phyloP scores from a whole-genome alignment of 768 basidiomycete species.

The Pisolithus sp. region DNA sequence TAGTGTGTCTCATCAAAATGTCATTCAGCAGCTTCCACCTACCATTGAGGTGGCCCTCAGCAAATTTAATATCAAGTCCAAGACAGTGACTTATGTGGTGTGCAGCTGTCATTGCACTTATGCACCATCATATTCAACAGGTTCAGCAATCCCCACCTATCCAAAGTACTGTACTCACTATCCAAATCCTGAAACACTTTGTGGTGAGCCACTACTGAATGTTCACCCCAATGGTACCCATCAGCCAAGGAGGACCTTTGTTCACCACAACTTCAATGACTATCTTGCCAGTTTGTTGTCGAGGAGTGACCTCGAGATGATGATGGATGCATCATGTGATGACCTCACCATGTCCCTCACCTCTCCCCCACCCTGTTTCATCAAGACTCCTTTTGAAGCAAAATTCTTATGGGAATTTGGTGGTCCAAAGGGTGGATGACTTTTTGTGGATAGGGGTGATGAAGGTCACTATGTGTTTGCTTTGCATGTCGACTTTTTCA shows the following conservation, averaged over 20 bases:
- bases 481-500: too few relatives aligned
- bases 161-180: too few relatives aligned
- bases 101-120: too few relatives aligned
- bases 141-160: too few relatives aligned
- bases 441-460: constrained; percentile 1
- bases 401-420: constrained; percentile 13
- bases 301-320: not conserved
- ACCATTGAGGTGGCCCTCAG: not conserved
- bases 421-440: not conserved
- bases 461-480: too few relatives aligned
- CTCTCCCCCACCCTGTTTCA: not conserved
- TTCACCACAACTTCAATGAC: constrained; percentile 4
- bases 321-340: too few relatives aligned
- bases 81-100: too few relatives aligned
- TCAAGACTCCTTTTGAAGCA: not conserved
- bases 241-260: not conserved
- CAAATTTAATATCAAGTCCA: too few relatives aligned
- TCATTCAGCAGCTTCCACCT: not conserved
- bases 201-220: not conserved
- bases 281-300: not conserved
- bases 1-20: not conserved
- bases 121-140: too few relatives aligned
- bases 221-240: not conserved
- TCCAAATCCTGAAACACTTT: not conserved
- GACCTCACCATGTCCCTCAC: not conserved